phyloP scores from a whole-genome alignment of 2,329 filamentous ascomycete genomes.

The Nemania sp. region DNA sequence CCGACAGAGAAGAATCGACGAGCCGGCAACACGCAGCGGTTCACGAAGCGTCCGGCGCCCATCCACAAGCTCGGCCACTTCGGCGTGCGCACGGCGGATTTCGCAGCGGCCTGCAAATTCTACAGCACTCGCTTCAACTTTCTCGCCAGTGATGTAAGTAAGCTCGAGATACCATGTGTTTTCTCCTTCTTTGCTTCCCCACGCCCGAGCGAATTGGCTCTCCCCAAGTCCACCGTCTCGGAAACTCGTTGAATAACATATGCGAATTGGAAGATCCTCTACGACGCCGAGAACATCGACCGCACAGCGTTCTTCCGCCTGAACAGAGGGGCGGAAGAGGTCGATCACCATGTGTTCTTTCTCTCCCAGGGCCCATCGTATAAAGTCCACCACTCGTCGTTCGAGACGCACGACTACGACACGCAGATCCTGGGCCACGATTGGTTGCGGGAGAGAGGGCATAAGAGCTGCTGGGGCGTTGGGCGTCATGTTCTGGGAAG shows the following conservation, averaged over 20 bases:
- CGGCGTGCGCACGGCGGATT: constrained; percentile 58
- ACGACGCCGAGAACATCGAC: constrained; percentile 45
- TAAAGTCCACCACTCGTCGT: constrained; percentile 70
- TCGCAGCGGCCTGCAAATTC: constrained; percentile 54
- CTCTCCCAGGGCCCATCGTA: constrained; percentile 51
- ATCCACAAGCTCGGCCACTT: constrained; percentile 61
- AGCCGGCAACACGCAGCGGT: constrained; percentile 55
- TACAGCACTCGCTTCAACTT: constrained; percentile 57
- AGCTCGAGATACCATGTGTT: not conserved
- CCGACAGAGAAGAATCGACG: constrained; percentile 54
- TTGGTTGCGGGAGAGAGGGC: constrained; percentile 66
- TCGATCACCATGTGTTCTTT: constrained; percentile 59
- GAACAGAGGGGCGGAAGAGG: constrained; percentile 48
- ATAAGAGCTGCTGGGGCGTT: constrained; percentile 71
- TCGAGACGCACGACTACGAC: constrained; percentile 74
- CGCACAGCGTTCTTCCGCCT: constrained; percentile 53
- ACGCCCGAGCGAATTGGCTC: not conserved
- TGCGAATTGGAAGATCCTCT: constrained; percentile 41
- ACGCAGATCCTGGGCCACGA: constrained; percentile 72
- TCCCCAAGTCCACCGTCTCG: no score
- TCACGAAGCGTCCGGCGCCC: constrained; percentile 52
- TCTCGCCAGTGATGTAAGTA: constrained; percentile 52
- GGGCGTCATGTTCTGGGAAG: constrained; percentile 71
- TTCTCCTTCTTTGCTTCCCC: not conserved
- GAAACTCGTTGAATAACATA: not conserved